Conservation (phyloP, 1,284 basidiomycete genomes). For the Fomitopsis palustris region DNA sequence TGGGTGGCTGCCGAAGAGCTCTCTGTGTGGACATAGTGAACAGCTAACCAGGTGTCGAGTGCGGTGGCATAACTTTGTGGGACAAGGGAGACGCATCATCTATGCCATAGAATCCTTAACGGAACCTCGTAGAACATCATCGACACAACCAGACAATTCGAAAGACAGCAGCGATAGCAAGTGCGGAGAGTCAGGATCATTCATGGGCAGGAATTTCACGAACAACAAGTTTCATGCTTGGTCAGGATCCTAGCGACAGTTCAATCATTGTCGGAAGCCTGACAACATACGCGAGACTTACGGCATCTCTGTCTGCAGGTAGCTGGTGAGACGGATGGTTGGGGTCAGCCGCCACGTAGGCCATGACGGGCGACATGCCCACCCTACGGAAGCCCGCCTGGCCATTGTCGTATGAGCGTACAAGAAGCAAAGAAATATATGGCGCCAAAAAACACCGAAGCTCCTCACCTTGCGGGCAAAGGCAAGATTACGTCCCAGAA, state of each 20-base stretch:
- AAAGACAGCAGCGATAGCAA: neutral
- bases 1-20: no score
- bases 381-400: slow-evolving; percentile 5
- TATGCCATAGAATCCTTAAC: neutral
- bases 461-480: slow-evolving; percentile 5
- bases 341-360: slow-evolving; percentile 1
- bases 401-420: neutral
- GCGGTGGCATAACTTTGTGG: neutral
- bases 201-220: no score
- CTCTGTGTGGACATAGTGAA: neutral
- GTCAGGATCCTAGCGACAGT: neutral
- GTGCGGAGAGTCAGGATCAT: neutral
- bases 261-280: neutral
- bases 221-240: neutral
- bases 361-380: slow-evolving; percentile 4
- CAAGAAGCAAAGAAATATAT: neutral
- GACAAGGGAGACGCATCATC: neutral
- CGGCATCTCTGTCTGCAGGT: neutral
- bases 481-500: slow-evolving; percentile 4
- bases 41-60: neutral
- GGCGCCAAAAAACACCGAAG: neutral
- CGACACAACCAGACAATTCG: neutral
- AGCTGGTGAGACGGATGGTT: slow-evolving; percentile 3
- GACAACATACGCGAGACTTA: neutral
- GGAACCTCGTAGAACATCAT: neutral